These are phyloP conservation scores for Rosa multiflora DNA, from an alignment of 306 rosid genomes.

Conservation along the genomic window DNA sequence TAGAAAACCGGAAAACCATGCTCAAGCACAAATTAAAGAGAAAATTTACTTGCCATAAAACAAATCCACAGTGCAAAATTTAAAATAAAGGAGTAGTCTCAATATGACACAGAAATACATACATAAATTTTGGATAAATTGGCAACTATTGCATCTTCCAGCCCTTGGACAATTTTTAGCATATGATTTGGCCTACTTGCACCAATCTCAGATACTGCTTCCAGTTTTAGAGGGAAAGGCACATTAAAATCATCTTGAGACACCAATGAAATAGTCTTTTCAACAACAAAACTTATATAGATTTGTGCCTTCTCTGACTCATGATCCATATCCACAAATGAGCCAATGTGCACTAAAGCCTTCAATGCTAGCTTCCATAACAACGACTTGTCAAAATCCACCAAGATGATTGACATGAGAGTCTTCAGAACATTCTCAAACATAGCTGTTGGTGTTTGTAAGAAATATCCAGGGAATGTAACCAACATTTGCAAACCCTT, in stretches of 20 bases:
- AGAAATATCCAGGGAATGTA: conserved; percentile 63
- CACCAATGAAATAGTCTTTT: conserved; percentile 52
- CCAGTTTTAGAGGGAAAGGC: conserved; percentile 67
- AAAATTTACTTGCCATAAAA: not conserved
- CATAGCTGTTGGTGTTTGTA: conserved; percentile 47
- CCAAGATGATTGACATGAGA: conserved; percentile 65
- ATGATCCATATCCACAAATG: conserved; percentile 44
- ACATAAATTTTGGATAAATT: conserved; percentile 55
- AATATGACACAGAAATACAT: conserved; percentile 18
- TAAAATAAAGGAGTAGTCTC: not conserved
- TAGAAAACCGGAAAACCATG: conserved; percentile 12
- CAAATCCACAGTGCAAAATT: not conserved
- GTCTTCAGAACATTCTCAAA: conserved; percentile 62
- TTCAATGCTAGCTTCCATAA: conserved; percentile 73
- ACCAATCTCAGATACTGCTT: conserved; percentile 69
- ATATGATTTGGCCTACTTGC: conserved; percentile 61
- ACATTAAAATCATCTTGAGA: conserved; percentile 47
- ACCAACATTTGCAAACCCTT: conserved; percentile 81
- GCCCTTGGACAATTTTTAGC: conserved; percentile 66
- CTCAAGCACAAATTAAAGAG: not conserved
- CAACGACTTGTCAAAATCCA: conserved; percentile 42
- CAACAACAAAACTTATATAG: conserved; percentile 56
- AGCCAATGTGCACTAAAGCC: conserved; percentile 71
- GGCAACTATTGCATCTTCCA: conserved; percentile 57
- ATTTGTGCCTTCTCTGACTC: conserved; percentile 63